phyloP scores from a whole-genome alignment of 345 rosid genomes.

The Linum tenue region DNA sequence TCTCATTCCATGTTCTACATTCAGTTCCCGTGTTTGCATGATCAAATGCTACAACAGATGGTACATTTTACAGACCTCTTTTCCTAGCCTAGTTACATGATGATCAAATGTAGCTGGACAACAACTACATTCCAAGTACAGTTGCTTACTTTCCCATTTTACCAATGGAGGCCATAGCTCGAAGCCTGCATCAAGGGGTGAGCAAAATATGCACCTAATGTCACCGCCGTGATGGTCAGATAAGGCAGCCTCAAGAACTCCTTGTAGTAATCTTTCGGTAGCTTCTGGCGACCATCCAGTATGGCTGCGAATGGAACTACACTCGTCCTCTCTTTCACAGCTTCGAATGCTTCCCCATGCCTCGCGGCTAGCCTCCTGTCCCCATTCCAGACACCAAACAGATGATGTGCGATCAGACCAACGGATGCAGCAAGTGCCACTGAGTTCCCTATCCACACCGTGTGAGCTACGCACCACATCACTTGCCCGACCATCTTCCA shows the following conservation, averaged over 20 bases:
- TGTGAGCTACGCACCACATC: slow-evolving; percentile 75
- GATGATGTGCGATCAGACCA: slow-evolving; percentile 64
- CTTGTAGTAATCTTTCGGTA: slow-evolving; percentile 57
- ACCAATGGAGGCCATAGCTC: slow-evolving; percentile 68
- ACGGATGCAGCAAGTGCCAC: slow-evolving; percentile 58
- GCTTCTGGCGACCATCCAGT: slow-evolving; percentile 52
- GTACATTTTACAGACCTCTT: background rate
- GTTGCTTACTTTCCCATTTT: slow-evolving; percentile 4
- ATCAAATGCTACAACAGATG: background rate
- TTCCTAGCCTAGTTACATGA: too few relatives aligned
- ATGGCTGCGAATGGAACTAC: slow-evolving; percentile 71
- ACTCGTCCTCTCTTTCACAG: slow-evolving; percentile 54
- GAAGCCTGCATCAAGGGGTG: slow-evolving; percentile 70
- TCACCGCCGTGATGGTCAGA: slow-evolving; percentile 54
- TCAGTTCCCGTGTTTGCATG: background rate
- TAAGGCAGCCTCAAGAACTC: slow-evolving; percentile 61
- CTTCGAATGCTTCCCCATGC: slow-evolving; percentile 53
- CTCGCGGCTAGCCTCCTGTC: slow-evolving; percentile 49
- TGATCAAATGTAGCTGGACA: too few relatives aligned
- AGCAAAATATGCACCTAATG: slow-evolving; percentile 53
- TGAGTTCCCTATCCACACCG: slow-evolving; percentile 65
- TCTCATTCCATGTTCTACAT: background rate
- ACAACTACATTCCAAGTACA: too few relatives aligned
- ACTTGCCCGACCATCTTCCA: slow-evolving; percentile 74
- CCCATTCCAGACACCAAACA: slow-evolving; percentile 73